These are phyloP conservation scores for Purshia tridentata DNA, from an alignment of 306 rosid genomes.

Conservation along the genomic window DNA sequence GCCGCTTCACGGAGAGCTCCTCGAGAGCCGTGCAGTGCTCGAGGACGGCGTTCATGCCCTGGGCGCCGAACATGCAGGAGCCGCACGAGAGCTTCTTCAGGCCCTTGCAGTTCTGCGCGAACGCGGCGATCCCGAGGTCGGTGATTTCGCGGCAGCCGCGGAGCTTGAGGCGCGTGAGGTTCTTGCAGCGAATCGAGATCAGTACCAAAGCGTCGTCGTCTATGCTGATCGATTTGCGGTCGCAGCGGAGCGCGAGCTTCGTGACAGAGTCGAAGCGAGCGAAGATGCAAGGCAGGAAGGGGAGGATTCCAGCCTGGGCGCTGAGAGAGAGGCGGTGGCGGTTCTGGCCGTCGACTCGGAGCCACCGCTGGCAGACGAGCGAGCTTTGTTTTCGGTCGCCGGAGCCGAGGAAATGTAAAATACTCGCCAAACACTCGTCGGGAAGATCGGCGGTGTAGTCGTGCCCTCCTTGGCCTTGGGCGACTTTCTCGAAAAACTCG, in stretches of 20 bases:
- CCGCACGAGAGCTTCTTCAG: constrained; percentile 72
- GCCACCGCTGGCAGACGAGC: constrained; percentile 63
- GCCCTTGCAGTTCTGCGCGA: constrained; percentile 57
- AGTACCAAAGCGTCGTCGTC: constrained; percentile 56
- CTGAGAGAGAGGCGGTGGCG: constrained; percentile 59
- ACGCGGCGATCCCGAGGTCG: constrained; percentile 49
- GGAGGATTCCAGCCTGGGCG: constrained; percentile 45
- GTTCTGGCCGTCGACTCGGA: constrained; percentile 57
- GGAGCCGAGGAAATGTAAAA: constrained; percentile 56
- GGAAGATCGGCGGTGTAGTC: constrained; percentile 61
- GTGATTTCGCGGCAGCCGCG: constrained; percentile 68
- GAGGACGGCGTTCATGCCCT: constrained; percentile 58
- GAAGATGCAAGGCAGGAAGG: constrained; percentile 51
- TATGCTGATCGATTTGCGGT: constrained; percentile 60
- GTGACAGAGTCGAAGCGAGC: constrained; percentile 69
- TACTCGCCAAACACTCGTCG: constrained; percentile 59
- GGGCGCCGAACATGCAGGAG: constrained; percentile 63
- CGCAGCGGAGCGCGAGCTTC: constrained; percentile 65
- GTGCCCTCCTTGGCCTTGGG: neutral
- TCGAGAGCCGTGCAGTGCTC: constrained; percentile 53
- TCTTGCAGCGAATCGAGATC: constrained; percentile 62
- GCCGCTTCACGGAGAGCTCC: constrained; percentile 76
- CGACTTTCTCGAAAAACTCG: constrained; percentile 17
- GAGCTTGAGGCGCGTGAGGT: constrained; percentile 66
- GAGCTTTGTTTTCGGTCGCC: constrained; percentile 62